These are phyloP conservation scores for Malus hybrid DNA, from an alignment of 331 rosid genomes.

Conservation along the genomic window DNA sequence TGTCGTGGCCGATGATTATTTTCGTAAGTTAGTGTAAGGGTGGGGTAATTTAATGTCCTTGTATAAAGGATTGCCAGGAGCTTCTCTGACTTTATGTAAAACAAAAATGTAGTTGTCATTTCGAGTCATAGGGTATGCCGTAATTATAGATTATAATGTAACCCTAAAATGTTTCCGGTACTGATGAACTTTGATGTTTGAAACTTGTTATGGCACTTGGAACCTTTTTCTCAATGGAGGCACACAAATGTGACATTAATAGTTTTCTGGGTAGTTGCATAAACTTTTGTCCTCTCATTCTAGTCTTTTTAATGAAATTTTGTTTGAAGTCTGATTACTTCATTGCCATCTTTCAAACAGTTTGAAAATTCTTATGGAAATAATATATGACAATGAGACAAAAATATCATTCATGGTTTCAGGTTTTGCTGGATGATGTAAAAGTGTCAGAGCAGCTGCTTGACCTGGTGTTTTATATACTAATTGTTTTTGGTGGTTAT, in stretches of 20 bases:
- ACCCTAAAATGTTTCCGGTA: neutral
- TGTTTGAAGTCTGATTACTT: neutral
- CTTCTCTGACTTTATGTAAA: neutral
- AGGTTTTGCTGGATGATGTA: conserved; percentile 80
- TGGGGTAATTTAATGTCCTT: neutral
- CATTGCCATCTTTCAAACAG: neutral
- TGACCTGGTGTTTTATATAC: conserved; percentile 78
- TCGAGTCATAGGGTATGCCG: neutral
- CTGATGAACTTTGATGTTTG: neutral
- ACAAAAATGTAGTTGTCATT: neutral
- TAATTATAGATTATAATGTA: neutral
- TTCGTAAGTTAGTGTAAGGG: neutral
- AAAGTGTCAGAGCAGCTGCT: conserved; percentile 70
- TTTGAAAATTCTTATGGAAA: neutral
- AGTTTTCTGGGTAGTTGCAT: conserved; percentile 4
- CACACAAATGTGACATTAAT: neutral
- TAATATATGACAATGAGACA: neutral
- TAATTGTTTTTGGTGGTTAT: conserved; percentile 55
- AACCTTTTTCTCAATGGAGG: neutral
- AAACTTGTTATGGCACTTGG: neutral
- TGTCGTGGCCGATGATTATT: neutral
- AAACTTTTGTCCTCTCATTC: neutral
- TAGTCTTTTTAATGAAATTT: neutral
- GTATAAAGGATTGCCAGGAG: neutral
- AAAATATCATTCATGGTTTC: conserved; percentile 16